A percentile compares a stretch with the other conserved stretches of the same genome.
Conservation (phyloP, 2,329 filamentous ascomycete genomes). For the Ascochyta fabae region DNA sequence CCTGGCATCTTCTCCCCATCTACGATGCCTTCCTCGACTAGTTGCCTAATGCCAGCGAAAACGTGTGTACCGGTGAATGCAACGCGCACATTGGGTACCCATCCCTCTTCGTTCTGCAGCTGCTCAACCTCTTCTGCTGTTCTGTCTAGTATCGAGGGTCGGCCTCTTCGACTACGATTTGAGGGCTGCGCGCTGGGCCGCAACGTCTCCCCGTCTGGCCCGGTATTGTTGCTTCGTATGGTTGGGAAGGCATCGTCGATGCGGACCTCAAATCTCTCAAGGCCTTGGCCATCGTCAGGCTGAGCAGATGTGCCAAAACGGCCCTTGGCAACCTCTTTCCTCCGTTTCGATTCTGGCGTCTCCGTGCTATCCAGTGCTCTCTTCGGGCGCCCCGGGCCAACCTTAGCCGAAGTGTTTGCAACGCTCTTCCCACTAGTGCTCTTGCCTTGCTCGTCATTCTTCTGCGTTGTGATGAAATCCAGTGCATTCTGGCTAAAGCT, state of each 20-base stretch:
- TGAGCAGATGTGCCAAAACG: slow-evolving; percentile 68
- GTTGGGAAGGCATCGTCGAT: slow-evolving; percentile 55
- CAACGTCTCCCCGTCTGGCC: slow-evolving; percentile 26
- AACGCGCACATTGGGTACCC: slow-evolving; percentile 67
- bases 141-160: slow-evolving; percentile 44
- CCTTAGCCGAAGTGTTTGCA: slow-evolving; percentile 24
- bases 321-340: slow-evolving; percentile 67
- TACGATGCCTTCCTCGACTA: slow-evolving; percentile 78
- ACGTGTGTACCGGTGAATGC: slow-evolving; percentile 79
- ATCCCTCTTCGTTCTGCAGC: slow-evolving; percentile 44
- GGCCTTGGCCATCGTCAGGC: slow-evolving; percentile 22
- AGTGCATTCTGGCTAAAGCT: slow-evolving; percentile 58
- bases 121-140: slow-evolving; percentile 41
- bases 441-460: slow-evolving; percentile 29
- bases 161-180: slow-evolving; percentile 33
- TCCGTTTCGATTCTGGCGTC: slow-evolving; percentile 59
- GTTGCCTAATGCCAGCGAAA: slow-evolving; percentile 77
- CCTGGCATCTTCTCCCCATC: slow-evolving; percentile 81
- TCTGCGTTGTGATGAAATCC: slow-evolving; percentile 51
- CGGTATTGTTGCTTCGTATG: slow-evolving; percentile 6
- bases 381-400: slow-evolving; percentile 38
- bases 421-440: slow-evolving; percentile 7
- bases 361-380: slow-evolving; percentile 34
- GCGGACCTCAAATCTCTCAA: slow-evolving; percentile 59
- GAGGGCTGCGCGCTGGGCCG: slow-evolving; percentile 22